Percentiles rank a stretch among this genome's conserved stretches.
Evolutionary conservation across 345 rosid species (phyloP).

Genomic region (Abelmoschus esculentus): DNA sequence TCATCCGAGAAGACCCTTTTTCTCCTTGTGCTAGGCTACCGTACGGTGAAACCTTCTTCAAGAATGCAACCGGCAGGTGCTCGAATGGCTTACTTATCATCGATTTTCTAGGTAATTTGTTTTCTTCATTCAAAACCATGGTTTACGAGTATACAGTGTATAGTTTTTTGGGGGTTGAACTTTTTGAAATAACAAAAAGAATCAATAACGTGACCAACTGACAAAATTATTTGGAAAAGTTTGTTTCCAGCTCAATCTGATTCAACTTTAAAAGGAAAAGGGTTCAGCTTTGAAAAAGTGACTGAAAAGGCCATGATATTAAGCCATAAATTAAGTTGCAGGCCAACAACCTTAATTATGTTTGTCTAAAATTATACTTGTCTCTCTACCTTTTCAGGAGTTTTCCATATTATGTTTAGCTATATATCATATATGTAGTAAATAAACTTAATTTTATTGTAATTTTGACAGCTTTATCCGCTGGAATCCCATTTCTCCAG

Average conservation of each 20-base stretch:
- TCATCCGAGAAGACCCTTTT: not conserved
- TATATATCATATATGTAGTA: not conserved
- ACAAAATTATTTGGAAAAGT: not conserved
- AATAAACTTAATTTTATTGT: not conserved
- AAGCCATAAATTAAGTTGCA: not conserved
- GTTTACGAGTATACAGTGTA: not conserved
- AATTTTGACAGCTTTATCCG: constrained; percentile 3
- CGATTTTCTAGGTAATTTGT: not conserved
- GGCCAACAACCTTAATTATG: not conserved
- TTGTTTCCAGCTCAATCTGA: not conserved
- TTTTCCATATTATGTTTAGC: not conserved
- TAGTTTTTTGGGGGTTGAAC: not conserved
- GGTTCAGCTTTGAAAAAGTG: not conserved
- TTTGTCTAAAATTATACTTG: not conserved
- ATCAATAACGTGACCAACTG: constrained; percentile 3
- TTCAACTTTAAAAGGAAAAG: not conserved
- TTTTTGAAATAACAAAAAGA: not conserved
- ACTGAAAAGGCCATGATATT: not conserved
- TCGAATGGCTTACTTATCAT: constrained; percentile 9
- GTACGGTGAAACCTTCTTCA: not conserved
- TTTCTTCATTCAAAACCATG: not conserved
- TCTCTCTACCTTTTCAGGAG: not conserved
- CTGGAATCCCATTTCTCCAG: constrained; percentile 1
- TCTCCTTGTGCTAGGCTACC: not conserved
- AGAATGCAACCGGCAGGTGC: constrained; percentile 5